phyloP scores from a whole-genome alignment of 495 filamentous ascomycete species.

The Cenococcum geophilum region DNA sequence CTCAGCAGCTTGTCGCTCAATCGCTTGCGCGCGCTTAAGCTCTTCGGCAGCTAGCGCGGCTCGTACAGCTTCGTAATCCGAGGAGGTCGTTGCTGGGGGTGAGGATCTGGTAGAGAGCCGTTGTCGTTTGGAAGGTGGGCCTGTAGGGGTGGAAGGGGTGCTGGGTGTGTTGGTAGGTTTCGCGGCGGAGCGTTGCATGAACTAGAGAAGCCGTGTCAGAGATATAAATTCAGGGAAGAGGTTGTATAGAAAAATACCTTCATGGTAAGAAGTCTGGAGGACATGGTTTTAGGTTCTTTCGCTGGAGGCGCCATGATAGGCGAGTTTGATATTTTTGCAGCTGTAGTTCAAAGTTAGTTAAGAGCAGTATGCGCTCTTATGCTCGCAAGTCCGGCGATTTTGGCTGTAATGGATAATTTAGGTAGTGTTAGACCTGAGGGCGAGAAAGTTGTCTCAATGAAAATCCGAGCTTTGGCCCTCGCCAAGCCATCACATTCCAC shows the following conservation, averaged over 20 bases:
- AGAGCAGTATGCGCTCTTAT: neutral
- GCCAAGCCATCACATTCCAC: neutral
- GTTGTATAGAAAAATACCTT: conserved; percentile 47
- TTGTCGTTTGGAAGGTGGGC: conserved; percentile 45
- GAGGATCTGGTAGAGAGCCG: conserved; percentile 41
- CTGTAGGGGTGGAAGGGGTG: conserved; percentile 38
- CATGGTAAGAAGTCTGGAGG: conserved; percentile 86
- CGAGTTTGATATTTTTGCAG: neutral
- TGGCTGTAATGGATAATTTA: neutral
- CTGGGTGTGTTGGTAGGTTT: conserved; percentile 25
- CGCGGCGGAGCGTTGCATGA: conserved; percentile 90
- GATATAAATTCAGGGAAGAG: neutral
- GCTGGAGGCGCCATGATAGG: neutral
- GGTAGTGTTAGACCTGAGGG: neutral
- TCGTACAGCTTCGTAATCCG: conserved; percentile 49
- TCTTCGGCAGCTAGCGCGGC: conserved; percentile 71
- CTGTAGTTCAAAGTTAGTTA: no score
- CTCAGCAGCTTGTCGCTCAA: conserved; percentile 63
- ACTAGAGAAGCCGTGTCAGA: conserved; percentile 43
- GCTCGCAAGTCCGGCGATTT: neutral
- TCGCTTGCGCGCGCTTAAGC: conserved; percentile 61
- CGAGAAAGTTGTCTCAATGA: neutral
- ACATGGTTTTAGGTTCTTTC: conserved; percentile 62
- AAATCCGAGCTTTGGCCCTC: neutral
- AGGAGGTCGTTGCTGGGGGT: conserved; percentile 36